Evolutionary conservation across 495 filamentous ascomycete species (phyloP), one percentile per base, ranked within the genome.

Genomic region (Tuber brumale): DNA sequence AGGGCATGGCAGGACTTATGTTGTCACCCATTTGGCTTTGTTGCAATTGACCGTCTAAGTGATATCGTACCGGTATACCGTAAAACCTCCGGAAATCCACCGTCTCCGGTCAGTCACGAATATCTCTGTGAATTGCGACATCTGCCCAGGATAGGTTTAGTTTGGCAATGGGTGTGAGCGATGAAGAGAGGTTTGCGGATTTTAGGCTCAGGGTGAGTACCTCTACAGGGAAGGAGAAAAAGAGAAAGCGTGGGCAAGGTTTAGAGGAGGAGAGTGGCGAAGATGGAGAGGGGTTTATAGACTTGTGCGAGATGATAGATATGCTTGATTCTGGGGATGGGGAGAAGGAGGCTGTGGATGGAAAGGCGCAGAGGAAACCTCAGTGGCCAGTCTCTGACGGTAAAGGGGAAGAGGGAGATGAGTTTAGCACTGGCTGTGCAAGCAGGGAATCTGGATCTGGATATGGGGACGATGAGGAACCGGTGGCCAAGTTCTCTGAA

Each of bases 151-250:
- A n/a, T n/a, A n/a, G n/a, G n/a, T n/a, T n/a, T n/a, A n/a, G n/a
- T n/a, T n/a, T n/a, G 82, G 95, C 95, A 44, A 92, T 97, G 87
- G 95, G 94, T 14, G 91, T 91, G 75, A 94, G 92, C 79, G 93
- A 97, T 81, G 90, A 94, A 83, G 93, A 97, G 81, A 85, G 86
- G 77, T 95, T 95, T 79, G 91, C 92, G 69, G 90, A 89, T 10
- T 95, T 89, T 84, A 86, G 88, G 4, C 95, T 97, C 81, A 85
- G 89, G 3, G 92, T 90, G 66, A 92, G 89, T 78, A 75, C 69
- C 5, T 89, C 84, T 74, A 87, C 85, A 69, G 90, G 85, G 77
- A 89, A 87, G 75, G 85, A 84, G 76, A 75, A 75, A 19, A 83
- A 83, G 73, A 84, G 82, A 73, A 80, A 77, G 73, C 23, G 21